phyloP scores from a whole-genome alignment of 2,329 filamentous ascomycete genomes.

The Fusarium subtropicale region DNA sequence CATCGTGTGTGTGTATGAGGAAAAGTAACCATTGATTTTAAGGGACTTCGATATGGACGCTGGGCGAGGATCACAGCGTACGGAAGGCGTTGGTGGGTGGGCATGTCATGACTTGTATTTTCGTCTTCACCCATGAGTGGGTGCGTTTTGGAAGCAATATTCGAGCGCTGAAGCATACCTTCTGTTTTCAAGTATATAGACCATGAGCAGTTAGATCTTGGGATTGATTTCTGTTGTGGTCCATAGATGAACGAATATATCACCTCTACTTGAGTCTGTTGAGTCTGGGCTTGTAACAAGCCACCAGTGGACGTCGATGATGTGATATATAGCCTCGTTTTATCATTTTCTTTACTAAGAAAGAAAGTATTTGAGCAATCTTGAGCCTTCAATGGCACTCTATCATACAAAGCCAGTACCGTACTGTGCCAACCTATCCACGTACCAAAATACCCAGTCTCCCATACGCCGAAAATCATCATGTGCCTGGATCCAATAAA shows the following conservation, averaged over 20 bases:
- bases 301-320: not conserved
- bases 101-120: slow-evolving; percentile 29
- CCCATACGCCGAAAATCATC: slow-evolving; percentile 23
- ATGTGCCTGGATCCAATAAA: slow-evolving; percentile 4
- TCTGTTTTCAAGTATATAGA: slow-evolving; percentile 27
- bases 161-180: slow-evolving; percentile 30
- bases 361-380: slow-evolving; percentile 30
- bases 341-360: slow-evolving; percentile 10
- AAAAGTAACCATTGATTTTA: slow-evolving; percentile 31
- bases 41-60: slow-evolving; percentile 1
- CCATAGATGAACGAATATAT: slow-evolving; percentile 17
- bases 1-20: not conserved
- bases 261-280: not conserved
- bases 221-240: slow-evolving; percentile 10
- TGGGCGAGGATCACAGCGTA: slow-evolving; percentile 14
- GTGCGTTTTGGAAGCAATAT: slow-evolving; percentile 24
- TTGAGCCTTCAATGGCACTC: slow-evolving; percentile 6
- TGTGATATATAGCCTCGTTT: not conserved
- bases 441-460: slow-evolving; percentile 10
- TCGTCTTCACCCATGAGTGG: not conserved
- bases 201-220: slow-evolving; percentile 14
- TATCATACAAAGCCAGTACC: slow-evolving; percentile 5
- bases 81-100: slow-evolving; percentile 34
- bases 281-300: not conserved
- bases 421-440: not conserved